phyloP scores from a whole-genome alignment of 805 yeast species.

The Candida ipomoeae region DNA sequence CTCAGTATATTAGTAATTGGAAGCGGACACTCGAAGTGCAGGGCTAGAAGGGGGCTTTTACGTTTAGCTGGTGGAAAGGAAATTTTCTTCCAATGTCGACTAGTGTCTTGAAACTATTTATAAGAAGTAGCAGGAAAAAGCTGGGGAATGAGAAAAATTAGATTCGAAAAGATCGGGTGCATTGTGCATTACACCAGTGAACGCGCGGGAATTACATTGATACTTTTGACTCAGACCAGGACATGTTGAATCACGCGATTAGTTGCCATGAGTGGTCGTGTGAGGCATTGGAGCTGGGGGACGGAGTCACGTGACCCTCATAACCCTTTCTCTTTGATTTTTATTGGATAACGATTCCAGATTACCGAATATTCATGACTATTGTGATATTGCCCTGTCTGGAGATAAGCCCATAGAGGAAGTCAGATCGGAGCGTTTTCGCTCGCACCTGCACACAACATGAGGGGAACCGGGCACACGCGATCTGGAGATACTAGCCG shows the following conservation, averaged over 20 bases:
- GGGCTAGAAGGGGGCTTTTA: background rate
- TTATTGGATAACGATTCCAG: no score
- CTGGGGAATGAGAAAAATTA: constrained; percentile 5
- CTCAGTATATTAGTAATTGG: background rate
- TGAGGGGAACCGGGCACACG: constrained; percentile 1
- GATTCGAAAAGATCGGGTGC: background rate
- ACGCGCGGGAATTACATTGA: background rate
- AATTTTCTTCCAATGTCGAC: background rate
- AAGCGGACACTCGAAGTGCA: background rate
- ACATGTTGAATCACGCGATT: background rate
- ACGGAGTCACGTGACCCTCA: no score
- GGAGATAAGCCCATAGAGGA: constrained; percentile 1
- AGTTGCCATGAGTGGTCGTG: background rate
- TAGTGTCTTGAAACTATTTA: background rate
- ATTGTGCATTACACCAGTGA: background rate
- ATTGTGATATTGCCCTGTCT: background rate
- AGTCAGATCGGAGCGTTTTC: constrained; percentile 2
- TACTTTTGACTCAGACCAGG: background rate
- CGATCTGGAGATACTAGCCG: background rate
- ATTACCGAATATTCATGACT: background rate
- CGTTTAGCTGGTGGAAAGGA: background rate
- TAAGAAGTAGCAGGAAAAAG: background rate
- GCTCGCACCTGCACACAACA: background rate
- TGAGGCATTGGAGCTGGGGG: no score
- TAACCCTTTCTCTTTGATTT: background rate